Conservation (phyloP, 352 stramenopile genomes). For the Pythium monospermum region DNA sequence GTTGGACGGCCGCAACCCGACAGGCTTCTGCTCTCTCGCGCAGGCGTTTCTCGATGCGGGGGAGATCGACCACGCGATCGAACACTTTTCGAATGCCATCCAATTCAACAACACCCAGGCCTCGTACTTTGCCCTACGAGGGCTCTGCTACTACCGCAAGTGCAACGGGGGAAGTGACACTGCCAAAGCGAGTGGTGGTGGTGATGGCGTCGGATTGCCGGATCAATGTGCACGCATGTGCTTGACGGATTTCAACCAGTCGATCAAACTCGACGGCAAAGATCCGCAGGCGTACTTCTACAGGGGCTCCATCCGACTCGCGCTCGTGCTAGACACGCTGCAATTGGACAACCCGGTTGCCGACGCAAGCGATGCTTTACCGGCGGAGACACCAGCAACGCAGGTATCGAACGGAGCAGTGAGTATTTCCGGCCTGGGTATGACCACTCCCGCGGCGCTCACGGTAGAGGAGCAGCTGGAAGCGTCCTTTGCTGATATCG, state of each 20-base stretch:
- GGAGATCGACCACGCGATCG: conserved; percentile 50
- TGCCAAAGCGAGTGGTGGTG: conserved; percentile 2
- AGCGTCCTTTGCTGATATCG: conserved; percentile 66
- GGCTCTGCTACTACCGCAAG: conserved; percentile 68
- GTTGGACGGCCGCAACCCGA: conserved; percentile 60
- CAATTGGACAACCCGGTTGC: too few species aligned
- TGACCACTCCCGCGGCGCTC: not conserved
- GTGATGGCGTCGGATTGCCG: conserved; percentile 40
- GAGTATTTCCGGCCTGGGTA: too few species aligned
- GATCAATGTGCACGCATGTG: conserved; percentile 50
- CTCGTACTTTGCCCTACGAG: conserved; percentile 59
- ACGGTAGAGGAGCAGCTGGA: conserved; percentile 50
- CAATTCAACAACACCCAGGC: conserved; percentile 55
- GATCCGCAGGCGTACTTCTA: conserved; percentile 78
- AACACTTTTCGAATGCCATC: conserved; percentile 58
- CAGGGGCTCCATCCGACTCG: conserved; percentile 56
- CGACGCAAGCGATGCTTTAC: too few species aligned
- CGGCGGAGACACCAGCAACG: not conserved
- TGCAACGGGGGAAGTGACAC: not conserved
- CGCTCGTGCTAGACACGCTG: conserved; percentile 48
- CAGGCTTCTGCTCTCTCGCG: conserved; percentile 51
- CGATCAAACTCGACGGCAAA: conserved; percentile 68
- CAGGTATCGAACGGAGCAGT: too few species aligned
- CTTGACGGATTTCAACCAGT: conserved; percentile 63
- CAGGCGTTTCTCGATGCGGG: conserved; percentile 58